Evolutionary conservation across 1,284 basidiomycete species (phyloP), one percentile per base, ranked within the genome.

Genomic region (Thecaphora thlaspeos): DNA sequence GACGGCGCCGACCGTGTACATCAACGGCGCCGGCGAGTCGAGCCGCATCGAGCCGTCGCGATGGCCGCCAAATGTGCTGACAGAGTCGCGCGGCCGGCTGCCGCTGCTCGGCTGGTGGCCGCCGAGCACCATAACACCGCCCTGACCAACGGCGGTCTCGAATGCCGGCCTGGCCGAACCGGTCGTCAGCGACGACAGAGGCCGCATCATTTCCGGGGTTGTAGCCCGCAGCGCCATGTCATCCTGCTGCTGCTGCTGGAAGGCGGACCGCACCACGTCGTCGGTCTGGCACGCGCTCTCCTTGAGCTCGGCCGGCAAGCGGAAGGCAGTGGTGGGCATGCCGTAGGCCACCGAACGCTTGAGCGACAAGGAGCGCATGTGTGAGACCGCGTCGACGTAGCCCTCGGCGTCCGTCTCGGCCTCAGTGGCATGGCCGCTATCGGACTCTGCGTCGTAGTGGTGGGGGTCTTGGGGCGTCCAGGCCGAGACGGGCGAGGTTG

Each of bases 271-370:
- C 7, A 58, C 46, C 28, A 51, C 49, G 34, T 72, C 67, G 51
- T 72, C 67, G 10, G 70, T 72, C 50, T 72, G 70, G 30, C 56
- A 64, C 2, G 55, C 55, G 7, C 48, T 51, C 26, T 72, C 70
- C 42, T 56, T 64, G 24, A 62, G 49, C 36, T 72, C 68, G 32
- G 57, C 54, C 8, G 50, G 30, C 28, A 30, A 14, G 8, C 28
- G 28, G 28, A 30, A 30, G 28, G 28, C 28, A 30, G 28, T 30
- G 28, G n/a, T n/a, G n/a, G n/a, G n/a, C n/a, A n/a, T n/a, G n/a
- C n/a, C n/a, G n/a, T n/a, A n/a, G n/a, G n/a, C n/a, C n/a, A n/a
- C n/a, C n/a, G n/a, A n/a, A n/a, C 28, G 28, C 7, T 30, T 14
- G 28, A 30, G 7, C 8, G 28, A 30, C 8, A 14, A 8, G 8